Evolutionary conservation across 257 asterid genomes (phyloP).

Genomic region (Petunia axillaris): DNA sequence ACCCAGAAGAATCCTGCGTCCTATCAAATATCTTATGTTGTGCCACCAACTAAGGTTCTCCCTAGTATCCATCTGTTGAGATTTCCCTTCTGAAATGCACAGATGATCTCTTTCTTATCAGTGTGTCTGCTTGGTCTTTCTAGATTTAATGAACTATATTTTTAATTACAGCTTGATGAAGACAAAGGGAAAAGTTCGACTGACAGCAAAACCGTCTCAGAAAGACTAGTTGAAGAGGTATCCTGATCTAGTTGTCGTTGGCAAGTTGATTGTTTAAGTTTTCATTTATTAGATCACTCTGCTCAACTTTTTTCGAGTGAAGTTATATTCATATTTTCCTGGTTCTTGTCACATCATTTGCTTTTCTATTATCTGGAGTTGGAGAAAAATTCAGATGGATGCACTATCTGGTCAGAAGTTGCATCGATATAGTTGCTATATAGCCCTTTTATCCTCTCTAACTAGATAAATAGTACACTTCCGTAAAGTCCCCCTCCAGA

Average conservation of each 20-base stretch:
- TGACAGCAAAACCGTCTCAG: constrained; percentile 64
- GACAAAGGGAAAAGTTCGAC: constrained; percentile 68
- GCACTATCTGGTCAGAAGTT: constrained; percentile 20
- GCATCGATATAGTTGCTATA: background rate
- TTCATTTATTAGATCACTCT: background rate
- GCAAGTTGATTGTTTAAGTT: constrained; percentile 4
- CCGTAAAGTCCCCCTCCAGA: too few species aligned
- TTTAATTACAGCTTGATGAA: constrained; percentile 62
- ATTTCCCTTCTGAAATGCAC: constrained; percentile 24
- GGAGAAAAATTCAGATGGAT: background rate
- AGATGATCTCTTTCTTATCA: background rate
- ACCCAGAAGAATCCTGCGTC: constrained; percentile 71
- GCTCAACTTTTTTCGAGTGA: constrained; percentile 13
- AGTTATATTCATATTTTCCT: constrained; percentile 18
- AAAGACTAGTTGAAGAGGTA: constrained; percentile 90
- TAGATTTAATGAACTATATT: constrained; percentile 30
- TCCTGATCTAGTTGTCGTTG: background rate
- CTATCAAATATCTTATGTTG: constrained; percentile 67
- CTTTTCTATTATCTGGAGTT: constrained; percentile 17
- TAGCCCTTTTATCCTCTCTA: background rate
- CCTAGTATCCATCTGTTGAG: constrained; percentile 30
- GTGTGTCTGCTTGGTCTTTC: constrained; percentile 18
- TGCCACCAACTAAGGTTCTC: constrained; percentile 84
- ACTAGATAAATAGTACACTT: constrained; percentile 6
- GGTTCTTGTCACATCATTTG: constrained; percentile 10